These are phyloP conservation scores for Sungouiozyma ichnusensis DNA, from an alignment of 805 yeast species.

Conservation along the genomic window DNA sequence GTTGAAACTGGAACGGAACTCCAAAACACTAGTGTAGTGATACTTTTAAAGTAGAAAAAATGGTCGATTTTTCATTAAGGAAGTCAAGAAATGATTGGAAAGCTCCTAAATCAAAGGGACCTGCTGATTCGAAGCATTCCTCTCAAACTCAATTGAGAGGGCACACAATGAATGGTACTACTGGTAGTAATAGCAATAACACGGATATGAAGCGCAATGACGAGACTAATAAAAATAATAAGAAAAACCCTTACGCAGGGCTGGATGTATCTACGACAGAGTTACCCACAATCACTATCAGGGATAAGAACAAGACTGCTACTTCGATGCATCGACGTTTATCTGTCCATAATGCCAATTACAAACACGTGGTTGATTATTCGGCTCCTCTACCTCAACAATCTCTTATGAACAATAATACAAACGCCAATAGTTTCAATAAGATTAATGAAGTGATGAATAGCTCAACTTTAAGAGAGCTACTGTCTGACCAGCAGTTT, in stretches of 20 bases:
- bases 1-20: neutral
- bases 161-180: neutral
- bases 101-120: slow-evolving; percentile 9
- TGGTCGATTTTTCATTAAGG: slow-evolving; percentile 29
- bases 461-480: slow-evolving; percentile 12
- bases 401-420: neutral
- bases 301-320: slow-evolving; percentile 31
- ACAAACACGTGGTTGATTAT: slow-evolving; percentile 23
- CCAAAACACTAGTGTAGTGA: no score
- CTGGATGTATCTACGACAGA: slow-evolving; percentile 6
- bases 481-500: slow-evolving; percentile 33
- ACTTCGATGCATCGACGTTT: slow-evolving; percentile 36
- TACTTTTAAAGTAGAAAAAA: no score
- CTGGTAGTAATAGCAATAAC: neutral
- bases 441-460: neutral
- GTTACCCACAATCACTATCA: slow-evolving; percentile 28
- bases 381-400: slow-evolving; percentile 21
- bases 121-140: neutral
- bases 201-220: neutral
- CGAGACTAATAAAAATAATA: slow-evolving; percentile 5
- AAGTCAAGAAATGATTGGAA: slow-evolving; percentile 26
- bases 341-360: slow-evolving; percentile 31
- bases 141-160: neutral
- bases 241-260: slow-evolving; percentile 7
- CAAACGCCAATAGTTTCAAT: neutral